Conservation (phyloP, 1,284 basidiomycete genomes). For the Fomitopsis betulina region DNA sequence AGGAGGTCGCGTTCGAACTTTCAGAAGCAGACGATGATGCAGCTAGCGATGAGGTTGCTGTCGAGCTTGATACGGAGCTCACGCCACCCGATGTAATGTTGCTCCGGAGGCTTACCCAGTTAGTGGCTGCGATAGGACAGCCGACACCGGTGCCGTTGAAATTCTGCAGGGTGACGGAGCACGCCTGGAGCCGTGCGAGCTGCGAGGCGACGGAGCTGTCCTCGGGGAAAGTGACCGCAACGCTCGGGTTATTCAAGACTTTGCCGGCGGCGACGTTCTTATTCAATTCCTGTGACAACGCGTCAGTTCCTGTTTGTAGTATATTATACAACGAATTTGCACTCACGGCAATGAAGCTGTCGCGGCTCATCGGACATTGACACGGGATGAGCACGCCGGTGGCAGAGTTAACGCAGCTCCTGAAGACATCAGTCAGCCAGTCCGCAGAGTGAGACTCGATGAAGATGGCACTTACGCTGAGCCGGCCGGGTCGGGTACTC, state of each 20-base stretch:
- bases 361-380: slow-evolving; percentile 51
- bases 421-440: slow-evolving; percentile 12
- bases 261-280: slow-evolving; percentile 26
- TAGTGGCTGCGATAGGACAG: slow-evolving; percentile 28
- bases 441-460: neutral
- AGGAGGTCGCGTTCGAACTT: too few relatives aligned
- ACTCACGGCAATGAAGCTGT: slow-evolving; percentile 43
- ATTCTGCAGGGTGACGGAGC: slow-evolving; percentile 29
- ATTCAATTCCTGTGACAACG: slow-evolving; percentile 16
- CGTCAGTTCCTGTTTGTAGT: too few relatives aligned
- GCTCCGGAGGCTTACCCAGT: slow-evolving; percentile 11
- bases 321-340: too few relatives aligned
- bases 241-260: slow-evolving; percentile 24
- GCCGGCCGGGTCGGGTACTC: slow-evolving; percentile 14
- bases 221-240: slow-evolving; percentile 24
- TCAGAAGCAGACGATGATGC: neutral
- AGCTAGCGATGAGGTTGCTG: neutral
- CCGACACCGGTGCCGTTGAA: slow-evolving; percentile 28
- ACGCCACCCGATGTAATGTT: slow-evolving; percentile 2
- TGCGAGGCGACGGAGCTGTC: slow-evolving; percentile 22
- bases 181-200: slow-evolving; percentile 22
- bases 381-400: slow-evolving; percentile 58
- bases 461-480: neutral
- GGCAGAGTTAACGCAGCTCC: slow-evolving; percentile 37
- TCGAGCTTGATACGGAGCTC: neutral